Base-by-base conservation (phyloP, 148 eudicot species). In the Hydrangea macrophylla region DNA sequence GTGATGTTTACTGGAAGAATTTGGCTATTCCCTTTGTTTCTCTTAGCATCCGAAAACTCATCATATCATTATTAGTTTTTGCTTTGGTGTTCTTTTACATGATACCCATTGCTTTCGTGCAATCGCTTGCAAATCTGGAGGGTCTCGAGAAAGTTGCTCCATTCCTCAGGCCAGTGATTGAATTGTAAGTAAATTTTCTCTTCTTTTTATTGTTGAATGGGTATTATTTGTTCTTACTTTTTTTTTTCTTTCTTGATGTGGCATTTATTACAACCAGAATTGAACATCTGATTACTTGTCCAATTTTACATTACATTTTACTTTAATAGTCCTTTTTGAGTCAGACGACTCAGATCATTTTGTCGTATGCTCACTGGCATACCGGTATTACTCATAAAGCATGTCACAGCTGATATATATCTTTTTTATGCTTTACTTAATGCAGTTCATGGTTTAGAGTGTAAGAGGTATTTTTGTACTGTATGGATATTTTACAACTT, bases 61-160 rank as follows among this genome's bases (percentile, higher is more conserved):
- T 94, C 76, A 89, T 94, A 56, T 84, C 88, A 39, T 30, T 83
- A 55, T 36, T 77, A 5, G 91, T 94, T 7, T 94, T 94, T 64
- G 88, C 84, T 32, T 78, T 94, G 87, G 88, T 89, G 53, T 94
- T 94, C 80, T 91, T 85, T 81, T 94, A 89, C 77, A 89, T 94
- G 91, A 91, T 94, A 68, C 99, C 99, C 11, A 91, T 94, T 83
- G 90, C 96, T 63, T 91, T 94, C 61, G 99, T 94, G 44, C 99
- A 94, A 83, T 91, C 99, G 45, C 86, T 94, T 58, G 99, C 99
- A n/a, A 94, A 94, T 81, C 84, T 94, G 60, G 97, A 94, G 18
- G 97, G 97, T 22, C 74, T 94, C 48, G 92, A 91, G 70, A 89
- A 64, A 66, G 90, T 87, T 61, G 96, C 89, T 67, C 96, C 99